Conservation (phyloP, 108 stramenopile species). For the Pelagomonas calceolata region DNA sequence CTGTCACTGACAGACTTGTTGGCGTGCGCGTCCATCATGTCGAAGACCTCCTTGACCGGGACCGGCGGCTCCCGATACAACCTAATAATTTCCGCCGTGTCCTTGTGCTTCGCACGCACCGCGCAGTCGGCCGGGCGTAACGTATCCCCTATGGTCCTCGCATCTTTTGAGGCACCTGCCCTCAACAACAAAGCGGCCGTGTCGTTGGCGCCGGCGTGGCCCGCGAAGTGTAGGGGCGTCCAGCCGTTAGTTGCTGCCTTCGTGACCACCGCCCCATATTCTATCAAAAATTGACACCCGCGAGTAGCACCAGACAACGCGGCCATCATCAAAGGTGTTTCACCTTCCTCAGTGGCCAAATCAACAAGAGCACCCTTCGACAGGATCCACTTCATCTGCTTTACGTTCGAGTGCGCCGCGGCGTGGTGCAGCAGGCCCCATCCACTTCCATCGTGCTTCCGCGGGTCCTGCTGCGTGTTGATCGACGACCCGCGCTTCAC, state of each 20-base stretch:
- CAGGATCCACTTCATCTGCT: not conserved
- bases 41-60: not conserved
- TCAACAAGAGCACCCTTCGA: not conserved
- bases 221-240: not conserved
- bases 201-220: not conserved
- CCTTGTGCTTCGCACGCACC: not conserved
- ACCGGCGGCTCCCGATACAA: not conserved
- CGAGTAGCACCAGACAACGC: not conserved
- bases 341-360: not conserved
- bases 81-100: not conserved
- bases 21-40: not conserved
- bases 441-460: not conserved
- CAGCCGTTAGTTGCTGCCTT: not conserved
- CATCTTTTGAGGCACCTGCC: not conserved
- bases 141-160: not conserved
- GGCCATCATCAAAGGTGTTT: not conserved
- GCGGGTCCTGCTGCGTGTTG: slow-evolving; percentile 1
- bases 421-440: not conserved
- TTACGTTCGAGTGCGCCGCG: not conserved
- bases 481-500: not conserved
- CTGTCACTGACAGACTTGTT: not conserved
- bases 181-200: not conserved
- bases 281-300: not conserved
- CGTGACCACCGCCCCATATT: not conserved
- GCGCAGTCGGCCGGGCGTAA: not conserved